Percentiles rank a stretch among this genome's conserved stretches.
Evolutionary conservation across 495 filamentous ascomycete genomes (phyloP).

Genomic region (Neurospora sp.): DNA sequence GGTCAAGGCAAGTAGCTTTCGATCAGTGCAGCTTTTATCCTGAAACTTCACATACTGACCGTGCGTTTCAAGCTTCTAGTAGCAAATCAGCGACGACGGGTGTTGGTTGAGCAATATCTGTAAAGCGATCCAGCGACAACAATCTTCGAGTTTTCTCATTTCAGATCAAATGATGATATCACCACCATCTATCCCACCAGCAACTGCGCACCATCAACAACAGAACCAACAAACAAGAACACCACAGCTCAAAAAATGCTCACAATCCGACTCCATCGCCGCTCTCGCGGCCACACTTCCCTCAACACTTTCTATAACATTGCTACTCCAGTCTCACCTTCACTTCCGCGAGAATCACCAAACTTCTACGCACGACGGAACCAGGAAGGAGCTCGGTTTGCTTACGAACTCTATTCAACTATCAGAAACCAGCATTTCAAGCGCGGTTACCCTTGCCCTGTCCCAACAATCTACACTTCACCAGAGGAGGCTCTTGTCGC

Average conservation of each 20-base stretch:
- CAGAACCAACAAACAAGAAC: neutral
- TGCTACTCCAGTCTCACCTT: no score
- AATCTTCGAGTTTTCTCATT: neutral
- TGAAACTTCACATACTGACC: neutral
- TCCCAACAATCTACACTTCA: no score
- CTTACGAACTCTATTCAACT: no score
- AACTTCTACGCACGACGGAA: no score
- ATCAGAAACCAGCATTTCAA: no score
- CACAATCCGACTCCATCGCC: neutral
- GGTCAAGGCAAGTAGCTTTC: neutral
- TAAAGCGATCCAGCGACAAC: neutral
- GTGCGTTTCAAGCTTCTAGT: neutral
- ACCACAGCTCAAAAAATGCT: neutral
- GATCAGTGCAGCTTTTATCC: neutral
- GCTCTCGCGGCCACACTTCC: no score
- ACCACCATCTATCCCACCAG: neutral
- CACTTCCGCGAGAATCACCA: no score
- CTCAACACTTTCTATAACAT: no score
- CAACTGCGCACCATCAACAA: no score
- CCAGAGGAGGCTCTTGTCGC: no score
- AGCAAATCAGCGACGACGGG: neutral
- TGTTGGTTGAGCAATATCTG: neutral
- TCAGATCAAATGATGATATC: neutral
- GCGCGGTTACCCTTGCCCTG: no score
- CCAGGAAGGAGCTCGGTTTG: no score